phyloP scores from a whole-genome alignment of 1,139 yeast genomes.

The Taiozyma onychis region DNA sequence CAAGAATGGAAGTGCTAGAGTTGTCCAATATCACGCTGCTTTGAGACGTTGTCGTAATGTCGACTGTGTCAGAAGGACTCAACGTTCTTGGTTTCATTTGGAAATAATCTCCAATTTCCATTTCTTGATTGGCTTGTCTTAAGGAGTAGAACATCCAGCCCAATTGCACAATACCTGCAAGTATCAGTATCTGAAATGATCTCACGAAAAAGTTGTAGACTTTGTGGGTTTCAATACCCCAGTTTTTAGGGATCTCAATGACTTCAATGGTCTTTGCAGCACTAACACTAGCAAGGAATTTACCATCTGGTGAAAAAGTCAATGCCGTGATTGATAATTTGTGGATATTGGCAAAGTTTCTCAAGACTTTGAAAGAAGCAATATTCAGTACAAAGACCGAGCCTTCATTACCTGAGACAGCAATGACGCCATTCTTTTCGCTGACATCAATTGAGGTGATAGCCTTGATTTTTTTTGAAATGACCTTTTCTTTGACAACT shows the following conservation, averaged over 20 bases:
- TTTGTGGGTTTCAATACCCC: conserved; percentile 22
- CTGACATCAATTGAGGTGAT: conserved; percentile 61
- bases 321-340: conserved; percentile 73
- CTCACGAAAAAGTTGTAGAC: conserved; percentile 19
- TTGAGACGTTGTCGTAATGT: not conserved
- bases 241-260: conserved; percentile 46
- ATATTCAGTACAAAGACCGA: conserved; percentile 51
- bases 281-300: conserved; percentile 68
- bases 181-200: conserved; percentile 10
- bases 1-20: not conserved
- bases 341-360: conserved; percentile 55
- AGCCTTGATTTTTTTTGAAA: conserved; percentile 53
- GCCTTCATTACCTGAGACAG: conserved; percentile 73
- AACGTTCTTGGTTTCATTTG: conserved; percentile 17
- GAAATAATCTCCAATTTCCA: conserved; percentile 20
- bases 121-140: conserved; percentile 5
- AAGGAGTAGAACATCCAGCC: conserved; percentile 14
- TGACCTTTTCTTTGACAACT: conserved; percentile 32
- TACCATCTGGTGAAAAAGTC: conserved; percentile 65
- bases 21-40: not conserved
- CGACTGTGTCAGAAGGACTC: not conserved
- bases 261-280: conserved; percentile 74
- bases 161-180: conserved; percentile 6
- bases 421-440: conserved; percentile 47
- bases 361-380: conserved; percentile 24